Percentiles rank a stretch among this genome's conserved stretches.
These are phyloP conservation scores for Apiospora koreana DNA, from an alignment of 2,329 filamentous ascomycete species.

Conservation along the genomic window DNA sequence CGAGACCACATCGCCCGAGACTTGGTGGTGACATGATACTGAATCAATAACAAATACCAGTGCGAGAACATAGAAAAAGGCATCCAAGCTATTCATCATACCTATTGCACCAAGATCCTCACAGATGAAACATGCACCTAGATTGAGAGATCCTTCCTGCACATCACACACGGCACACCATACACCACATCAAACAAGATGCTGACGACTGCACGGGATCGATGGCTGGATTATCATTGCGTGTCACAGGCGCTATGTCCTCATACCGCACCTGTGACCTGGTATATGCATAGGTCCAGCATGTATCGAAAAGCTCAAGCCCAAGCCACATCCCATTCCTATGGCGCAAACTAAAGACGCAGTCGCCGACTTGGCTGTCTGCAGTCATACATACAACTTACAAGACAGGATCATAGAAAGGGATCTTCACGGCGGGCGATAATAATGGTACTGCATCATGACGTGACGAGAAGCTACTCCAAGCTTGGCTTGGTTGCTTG, in stretches of 20 bases:
- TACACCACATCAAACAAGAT: neutral
- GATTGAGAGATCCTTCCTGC: neutral
- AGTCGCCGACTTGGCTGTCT: neutral
- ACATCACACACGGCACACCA: no score
- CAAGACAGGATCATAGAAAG: neutral
- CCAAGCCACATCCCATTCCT: neutral
- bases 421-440: neutral
- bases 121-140: neutral
- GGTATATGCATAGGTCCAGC: neutral
- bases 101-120: neutral
- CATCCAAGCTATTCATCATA: neutral
- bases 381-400: neutral
- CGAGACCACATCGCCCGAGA: neutral
- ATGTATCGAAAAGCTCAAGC: neutral
- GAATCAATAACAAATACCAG: neutral
- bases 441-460: neutral
- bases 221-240: neutral
- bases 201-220: neutral
- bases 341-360: neutral
- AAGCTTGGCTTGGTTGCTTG: no score
- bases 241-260: neutral
- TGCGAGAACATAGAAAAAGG: neutral
- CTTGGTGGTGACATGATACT: neutral
- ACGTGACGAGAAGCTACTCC: neutral
- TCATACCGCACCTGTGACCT: neutral